Percentiles rank a stretch among this genome's conserved stretches.
Evolutionary conservation across 768 basidiomycete species (phyloP).

Genomic region (Kwoniella bestiolae): DNA sequence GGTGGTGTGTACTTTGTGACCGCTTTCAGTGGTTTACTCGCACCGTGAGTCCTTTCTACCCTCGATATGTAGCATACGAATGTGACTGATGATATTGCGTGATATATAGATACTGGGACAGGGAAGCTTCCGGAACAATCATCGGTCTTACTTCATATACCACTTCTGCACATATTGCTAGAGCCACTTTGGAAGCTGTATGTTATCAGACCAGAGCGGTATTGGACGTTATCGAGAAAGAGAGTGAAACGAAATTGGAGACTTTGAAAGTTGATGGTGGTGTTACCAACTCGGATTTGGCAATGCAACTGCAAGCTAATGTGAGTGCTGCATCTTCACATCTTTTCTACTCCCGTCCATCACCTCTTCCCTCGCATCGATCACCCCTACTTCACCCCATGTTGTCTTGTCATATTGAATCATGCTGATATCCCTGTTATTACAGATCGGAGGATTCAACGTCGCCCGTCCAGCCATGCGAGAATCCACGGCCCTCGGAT

Average conservation of each 20-base stretch:
- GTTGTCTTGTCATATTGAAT: not conserved
- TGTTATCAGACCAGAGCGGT: constrained; percentile 96
- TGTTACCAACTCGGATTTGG: constrained; percentile 60
- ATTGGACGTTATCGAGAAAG: constrained; percentile 90
- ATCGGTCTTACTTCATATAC: constrained; percentile 56
- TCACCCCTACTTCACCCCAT: too few relatives aligned
- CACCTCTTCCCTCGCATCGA: too few relatives aligned
- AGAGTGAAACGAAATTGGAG: constrained; percentile 75
- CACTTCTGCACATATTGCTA: constrained; percentile 81
- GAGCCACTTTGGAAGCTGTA: constrained; percentile 93
- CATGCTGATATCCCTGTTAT: constrained; percentile 46
- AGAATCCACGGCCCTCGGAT: constrained; percentile 95
- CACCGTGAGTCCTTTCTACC: constrained; percentile 69
- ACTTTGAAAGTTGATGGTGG: constrained; percentile 89
- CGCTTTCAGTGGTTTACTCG: constrained; percentile 91
- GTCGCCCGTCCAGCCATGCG: constrained; percentile 94
- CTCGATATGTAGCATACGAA: not conserved
- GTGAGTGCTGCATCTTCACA: constrained; percentile 29
- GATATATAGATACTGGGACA: constrained; percentile 70
- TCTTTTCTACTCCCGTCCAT: not conserved
- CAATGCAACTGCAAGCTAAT: constrained; percentile 59
- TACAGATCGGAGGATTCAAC: constrained; percentile 87
- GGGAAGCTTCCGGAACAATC: constrained; percentile 68
- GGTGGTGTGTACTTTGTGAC: constrained; percentile 97
- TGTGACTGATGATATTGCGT: constrained; percentile 1